phyloP scores from a whole-genome alignment of 1,284 basidiomycete genomes.

The Cutaneotrichosporon cyanovorans region DNA sequence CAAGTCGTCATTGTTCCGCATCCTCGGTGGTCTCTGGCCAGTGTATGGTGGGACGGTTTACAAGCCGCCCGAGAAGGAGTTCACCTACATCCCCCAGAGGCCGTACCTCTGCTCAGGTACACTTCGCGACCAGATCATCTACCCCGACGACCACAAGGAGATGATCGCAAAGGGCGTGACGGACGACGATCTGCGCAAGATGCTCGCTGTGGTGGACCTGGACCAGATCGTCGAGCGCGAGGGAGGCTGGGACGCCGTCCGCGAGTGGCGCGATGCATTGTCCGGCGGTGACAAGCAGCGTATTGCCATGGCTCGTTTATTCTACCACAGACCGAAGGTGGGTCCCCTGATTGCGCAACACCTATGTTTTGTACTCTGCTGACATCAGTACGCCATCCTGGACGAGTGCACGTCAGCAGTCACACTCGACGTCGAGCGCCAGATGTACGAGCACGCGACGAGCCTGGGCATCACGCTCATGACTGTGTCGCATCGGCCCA shows the following conservation, averaged over 20 bases:
- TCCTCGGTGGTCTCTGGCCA: conserved; percentile 94
- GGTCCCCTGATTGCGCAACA: too few relatives aligned
- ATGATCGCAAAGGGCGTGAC: conserved; percentile 55
- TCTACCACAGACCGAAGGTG: conserved; percentile 82
- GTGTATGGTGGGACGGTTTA: conserved; percentile 90
- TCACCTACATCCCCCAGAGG: conserved; percentile 91
- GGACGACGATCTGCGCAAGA: conserved; percentile 66
- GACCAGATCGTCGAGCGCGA: conserved; percentile 84
- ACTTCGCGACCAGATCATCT: conserved; percentile 77
- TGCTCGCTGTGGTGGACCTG: conserved; percentile 78
- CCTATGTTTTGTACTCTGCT: not conserved
- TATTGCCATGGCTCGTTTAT: conserved; percentile 92
- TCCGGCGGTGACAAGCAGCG: conserved; percentile 63
- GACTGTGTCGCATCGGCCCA: conserved; percentile 85
- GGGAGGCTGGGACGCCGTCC: conserved; percentile 81
- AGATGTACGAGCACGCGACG: conserved; percentile 91
- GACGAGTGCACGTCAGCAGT: conserved; percentile 95
- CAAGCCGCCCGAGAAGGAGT: conserved; percentile 81
- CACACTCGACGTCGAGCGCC: conserved; percentile 82
- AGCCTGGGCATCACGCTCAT: conserved; percentile 76
- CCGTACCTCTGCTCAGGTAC: conserved; percentile 92
- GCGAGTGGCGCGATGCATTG: conserved; percentile 89
- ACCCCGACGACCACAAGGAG: conserved; percentile 69
- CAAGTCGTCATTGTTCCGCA: conserved; percentile 86
- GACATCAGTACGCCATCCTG: conserved; percentile 71